Evolutionary conservation across 1,284 basidiomycete species (phyloP).

Genomic region (Tylopilus sp.): DNA sequence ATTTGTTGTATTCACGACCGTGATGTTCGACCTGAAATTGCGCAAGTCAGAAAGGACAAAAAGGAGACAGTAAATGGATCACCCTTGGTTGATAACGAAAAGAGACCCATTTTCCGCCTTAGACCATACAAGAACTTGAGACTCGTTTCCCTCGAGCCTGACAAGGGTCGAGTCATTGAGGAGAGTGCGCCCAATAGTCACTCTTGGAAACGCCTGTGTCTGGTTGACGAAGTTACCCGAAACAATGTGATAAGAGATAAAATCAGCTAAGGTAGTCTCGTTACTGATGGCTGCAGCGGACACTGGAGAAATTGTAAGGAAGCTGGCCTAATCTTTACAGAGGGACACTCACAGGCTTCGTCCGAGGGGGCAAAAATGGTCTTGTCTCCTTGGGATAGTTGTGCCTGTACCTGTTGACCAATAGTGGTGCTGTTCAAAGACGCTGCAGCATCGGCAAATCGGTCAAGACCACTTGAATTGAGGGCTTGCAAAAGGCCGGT

Average conservation of each 20-base stretch:
- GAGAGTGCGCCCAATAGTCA: conserved; percentile 63
- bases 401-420: conserved; percentile 43
- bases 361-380: conserved; percentile 51
- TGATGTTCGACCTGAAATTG: conserved; percentile 39
- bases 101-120: conserved; percentile 41
- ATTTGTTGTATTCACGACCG: conserved; percentile 43
- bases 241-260: conserved; percentile 63
- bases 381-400: conserved; percentile 39
- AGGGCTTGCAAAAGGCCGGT: conserved; percentile 35
- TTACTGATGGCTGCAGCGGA: conserved; percentile 22
- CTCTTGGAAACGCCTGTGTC: conserved; percentile 44
- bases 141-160: conserved; percentile 50
- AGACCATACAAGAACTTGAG: conserved; percentile 66
- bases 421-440: conserved; percentile 40
- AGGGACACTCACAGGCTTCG: conserved; percentile 39
- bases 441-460: conserved; percentile 34
- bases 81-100: conserved; percentile 56
- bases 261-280: conserved; percentile 38
- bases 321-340: background rate
- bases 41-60: background rate
- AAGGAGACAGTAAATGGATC: conserved; percentile 10
- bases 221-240: conserved; percentile 47
- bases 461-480: conserved; percentile 37
- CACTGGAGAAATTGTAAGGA: conserved; percentile 9
- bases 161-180: conserved; percentile 49